Conservation (phyloP, 2,329 filamentous ascomycete species). For the Arthrobotrys sphaeroides region DNA sequence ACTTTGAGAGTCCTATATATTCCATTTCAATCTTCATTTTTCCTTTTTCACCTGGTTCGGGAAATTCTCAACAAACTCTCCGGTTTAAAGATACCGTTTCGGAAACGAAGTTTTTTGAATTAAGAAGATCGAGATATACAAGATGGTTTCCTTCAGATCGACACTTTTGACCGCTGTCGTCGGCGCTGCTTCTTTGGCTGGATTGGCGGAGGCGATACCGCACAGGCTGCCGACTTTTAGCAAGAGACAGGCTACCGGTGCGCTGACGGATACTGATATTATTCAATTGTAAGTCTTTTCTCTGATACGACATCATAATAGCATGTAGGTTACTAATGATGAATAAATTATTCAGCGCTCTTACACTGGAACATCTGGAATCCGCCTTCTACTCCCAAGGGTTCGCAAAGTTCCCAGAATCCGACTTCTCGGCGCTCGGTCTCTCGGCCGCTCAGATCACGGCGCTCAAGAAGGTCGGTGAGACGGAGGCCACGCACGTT, state of each 20-base stretch:
- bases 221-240: conserved; percentile 45
- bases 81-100: background rate
- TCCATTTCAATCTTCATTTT: too few relatives aligned
- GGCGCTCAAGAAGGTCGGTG: conserved; percentile 71
- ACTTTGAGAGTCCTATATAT: conserved; percentile 51
- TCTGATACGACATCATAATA: too few relatives aligned
- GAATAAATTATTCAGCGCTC: conserved; percentile 65
- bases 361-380: conserved; percentile 80
- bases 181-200: conserved; percentile 37
- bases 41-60: conserved; percentile 13
- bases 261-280: conserved; percentile 66
- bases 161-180: conserved; percentile 46
- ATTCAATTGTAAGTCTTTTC: conserved; percentile 67
- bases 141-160: conserved; percentile 52
- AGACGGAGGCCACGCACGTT: conserved; percentile 73
- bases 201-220: conserved; percentile 39
- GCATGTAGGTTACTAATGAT: too few relatives aligned
- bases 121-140: conserved; percentile 19
- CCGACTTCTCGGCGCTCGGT: conserved; percentile 73
- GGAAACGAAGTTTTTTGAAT: conserved; percentile 7
- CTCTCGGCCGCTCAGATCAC: conserved; percentile 67
- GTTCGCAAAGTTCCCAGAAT: conserved; percentile 72
- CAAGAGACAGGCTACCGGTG: conserved; percentile 58
- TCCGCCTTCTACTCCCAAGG: conserved; percentile 76
- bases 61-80: background rate